These are phyloP conservation scores for Xylaria multiplex DNA, from an alignment of 2,329 filamentous ascomycete genomes.

Conservation along the genomic window DNA sequence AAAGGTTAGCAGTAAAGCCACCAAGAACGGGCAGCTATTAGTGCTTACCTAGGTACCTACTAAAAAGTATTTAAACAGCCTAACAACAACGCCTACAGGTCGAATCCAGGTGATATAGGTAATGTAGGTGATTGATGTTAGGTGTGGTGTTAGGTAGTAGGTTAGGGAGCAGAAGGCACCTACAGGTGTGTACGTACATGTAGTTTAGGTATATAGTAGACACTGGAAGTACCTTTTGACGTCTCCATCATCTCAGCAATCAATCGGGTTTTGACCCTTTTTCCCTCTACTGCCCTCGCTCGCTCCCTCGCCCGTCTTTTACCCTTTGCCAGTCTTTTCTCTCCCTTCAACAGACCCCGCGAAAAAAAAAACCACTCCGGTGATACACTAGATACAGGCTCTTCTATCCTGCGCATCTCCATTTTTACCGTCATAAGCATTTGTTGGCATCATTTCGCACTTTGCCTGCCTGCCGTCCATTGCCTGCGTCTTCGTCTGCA, in stretches of 20 bases:
- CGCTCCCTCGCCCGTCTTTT: slow-evolving; percentile 30
- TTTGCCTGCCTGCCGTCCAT: slow-evolving; percentile 17
- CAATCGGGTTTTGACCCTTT: slow-evolving; percentile 44
- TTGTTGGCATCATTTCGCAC: slow-evolving; percentile 35
- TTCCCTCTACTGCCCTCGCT: slow-evolving; percentile 11
- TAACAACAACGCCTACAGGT: background rate
- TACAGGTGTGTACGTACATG: no score
- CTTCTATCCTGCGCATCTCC: slow-evolving; percentile 36
- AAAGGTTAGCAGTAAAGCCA: no score
- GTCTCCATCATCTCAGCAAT: slow-evolving; percentile 41
- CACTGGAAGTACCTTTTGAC: slow-evolving; percentile 41
- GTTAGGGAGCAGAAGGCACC: no score
- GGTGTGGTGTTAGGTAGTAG: no score
- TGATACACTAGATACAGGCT: slow-evolving; percentile 39
- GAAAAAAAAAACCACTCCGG: slow-evolving; percentile 38
- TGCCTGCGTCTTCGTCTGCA: slow-evolving; percentile 30
- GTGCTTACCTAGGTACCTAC: no score
- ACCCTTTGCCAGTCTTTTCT: slow-evolving; percentile 31
- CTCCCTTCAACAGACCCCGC: slow-evolving; percentile 42
- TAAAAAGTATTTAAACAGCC: background rate
- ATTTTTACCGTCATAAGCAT: slow-evolving; percentile 43
- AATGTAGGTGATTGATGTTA: no score
- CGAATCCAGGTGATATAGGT: no score
- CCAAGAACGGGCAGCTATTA: no score
- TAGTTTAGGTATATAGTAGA: no score